Evolutionary conservation across 306 rosid species (phyloP).

Genomic region (apple (Malus domestica)): ASM211411v1 NC_041791.1:3820001-3820500

Average conservation of each 20-base stretch:
- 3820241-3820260: neutral
- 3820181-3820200: constrained; percentile 89
- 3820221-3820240: neutral
- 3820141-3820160: constrained; percentile 95
- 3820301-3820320: constrained; percentile 94
- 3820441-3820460: constrained; percentile 67
- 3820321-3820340: constrained; percentile 76
- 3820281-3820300: constrained; percentile 3
- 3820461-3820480: neutral
- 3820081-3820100: constrained; percentile 91
- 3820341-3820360: constrained; percentile 92
- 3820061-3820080: constrained; percentile 25
- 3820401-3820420: constrained; percentile 79
- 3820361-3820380: constrained; percentile 90
- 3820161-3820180: constrained; percentile 89
- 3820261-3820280: neutral
- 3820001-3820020: constrained; percentile 5
- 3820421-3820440: constrained; percentile 81
- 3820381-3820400: constrained; percentile 95
- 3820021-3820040: constrained; percentile 11
- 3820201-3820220: constrained; percentile 60
- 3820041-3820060: constrained; percentile 11
- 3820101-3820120: constrained; percentile 96
- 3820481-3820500: neutral
- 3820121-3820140: constrained; percentile 90